Evolutionary conservation across 192 early-diverging fungal species (phyloP).

Genomic region (Rhizophagus prolifer): DNA sequence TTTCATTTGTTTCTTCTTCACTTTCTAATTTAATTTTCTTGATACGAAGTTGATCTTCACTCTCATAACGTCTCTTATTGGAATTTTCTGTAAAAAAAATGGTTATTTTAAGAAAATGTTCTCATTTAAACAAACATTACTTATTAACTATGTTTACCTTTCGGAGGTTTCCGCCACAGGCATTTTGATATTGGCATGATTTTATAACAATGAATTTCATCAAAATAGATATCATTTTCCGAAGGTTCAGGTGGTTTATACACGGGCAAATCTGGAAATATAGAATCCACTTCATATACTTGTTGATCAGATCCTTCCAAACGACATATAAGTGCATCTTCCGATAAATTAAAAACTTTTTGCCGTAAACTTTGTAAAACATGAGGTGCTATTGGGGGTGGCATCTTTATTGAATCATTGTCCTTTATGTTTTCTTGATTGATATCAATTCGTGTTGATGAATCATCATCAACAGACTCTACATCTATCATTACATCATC

Average conservation of each 20-base stretch:
- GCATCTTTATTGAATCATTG: conserved; percentile 40
- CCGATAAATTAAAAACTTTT: conserved; percentile 36
- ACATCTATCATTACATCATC: conserved; percentile 11
- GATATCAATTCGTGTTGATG: conserved; percentile 24
- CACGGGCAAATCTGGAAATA: conserved; percentile 49
- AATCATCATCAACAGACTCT: conserved; percentile 36
- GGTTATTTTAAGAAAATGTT: background rate
- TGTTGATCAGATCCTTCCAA: conserved; percentile 35
- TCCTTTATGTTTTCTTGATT: conserved; percentile 36
- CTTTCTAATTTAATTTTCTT: background rate
- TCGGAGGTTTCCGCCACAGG: background rate
- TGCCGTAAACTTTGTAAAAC: conserved; percentile 42
- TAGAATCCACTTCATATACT: conserved; percentile 40
- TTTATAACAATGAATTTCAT: conserved; percentile 53
- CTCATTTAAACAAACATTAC: too few relatives aligned
- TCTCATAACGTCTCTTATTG: background rate
- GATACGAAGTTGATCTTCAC: background rate
- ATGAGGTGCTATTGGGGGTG: conserved; percentile 43
- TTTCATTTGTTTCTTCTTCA: background rate
- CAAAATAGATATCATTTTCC: conserved; percentile 53
- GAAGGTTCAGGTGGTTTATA: conserved; percentile 57
- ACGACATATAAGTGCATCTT: conserved; percentile 36
- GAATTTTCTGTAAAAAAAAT: background rate
- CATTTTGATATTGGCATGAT: conserved; percentile 51
- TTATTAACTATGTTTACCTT: background rate